Evolutionary conservation across 2,329 filamentous ascomycete species (phyloP).

Genomic region (Plectosphaerella plurivora): DNA sequence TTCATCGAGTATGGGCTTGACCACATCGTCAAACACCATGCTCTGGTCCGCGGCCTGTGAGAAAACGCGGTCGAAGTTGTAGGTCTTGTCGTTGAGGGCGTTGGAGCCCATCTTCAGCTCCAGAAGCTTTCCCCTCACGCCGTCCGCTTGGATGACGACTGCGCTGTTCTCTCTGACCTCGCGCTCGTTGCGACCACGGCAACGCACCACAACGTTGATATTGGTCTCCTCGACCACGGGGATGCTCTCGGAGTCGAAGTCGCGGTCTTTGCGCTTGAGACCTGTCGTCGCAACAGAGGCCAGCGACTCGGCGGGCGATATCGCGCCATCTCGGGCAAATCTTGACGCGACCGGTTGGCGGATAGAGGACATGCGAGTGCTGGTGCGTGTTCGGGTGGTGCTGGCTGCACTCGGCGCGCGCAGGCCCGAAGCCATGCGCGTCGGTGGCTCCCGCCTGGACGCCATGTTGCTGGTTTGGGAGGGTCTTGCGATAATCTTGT

Average conservation of each 20-base stretch:
- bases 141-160: slow-evolving; percentile 83
- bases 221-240: slow-evolving; percentile 73
- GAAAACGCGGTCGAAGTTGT: slow-evolving; percentile 95
- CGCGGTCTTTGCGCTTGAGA: slow-evolving; percentile 81
- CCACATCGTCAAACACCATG: slow-evolving; percentile 94
- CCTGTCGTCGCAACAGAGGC: slow-evolving; percentile 55
- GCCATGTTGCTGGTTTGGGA: slow-evolving; percentile 4
- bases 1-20: slow-evolving; percentile 88
- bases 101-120: slow-evolving; percentile 90
- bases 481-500: background rate
- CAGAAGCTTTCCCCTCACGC: slow-evolving; percentile 79
- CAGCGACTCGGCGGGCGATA: slow-evolving; percentile 69
- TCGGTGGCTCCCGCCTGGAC: slow-evolving; percentile 14
- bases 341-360: slow-evolving; percentile 9
- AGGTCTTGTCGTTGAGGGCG: slow-evolving; percentile 91
- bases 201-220: slow-evolving; percentile 95
- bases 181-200: slow-evolving; percentile 85
- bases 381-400: slow-evolving; percentile 1
- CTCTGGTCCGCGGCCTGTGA: slow-evolving; percentile 90
- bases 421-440: slow-evolving; percentile 7
- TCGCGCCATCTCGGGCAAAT: slow-evolving; percentile 38
- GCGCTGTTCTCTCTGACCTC: slow-evolving; percentile 93
- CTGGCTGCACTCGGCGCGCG: slow-evolving; percentile 7
- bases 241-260: slow-evolving; percentile 49
- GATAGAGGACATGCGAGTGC: slow-evolving; percentile 10